Percentiles rank a stretch among this genome's conserved stretches.
These are phyloP conservation scores for Paratinospora sagittata DNA, from an alignment of 164 flowering plant genomes.

Conservation along the genomic window DNA sequence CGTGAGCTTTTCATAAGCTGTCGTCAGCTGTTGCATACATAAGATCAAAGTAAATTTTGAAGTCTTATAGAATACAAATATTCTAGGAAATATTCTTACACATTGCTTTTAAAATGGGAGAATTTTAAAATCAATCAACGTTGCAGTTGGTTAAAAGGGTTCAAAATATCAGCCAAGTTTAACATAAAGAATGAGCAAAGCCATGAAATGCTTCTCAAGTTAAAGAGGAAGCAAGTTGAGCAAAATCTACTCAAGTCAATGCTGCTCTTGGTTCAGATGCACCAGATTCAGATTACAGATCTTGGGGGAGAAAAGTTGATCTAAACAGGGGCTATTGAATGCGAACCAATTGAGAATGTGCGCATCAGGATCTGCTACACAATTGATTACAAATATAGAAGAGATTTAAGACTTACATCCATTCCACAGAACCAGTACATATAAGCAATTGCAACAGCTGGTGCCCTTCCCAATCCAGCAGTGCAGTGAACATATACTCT, in stretches of 20 bases:
- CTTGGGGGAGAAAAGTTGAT: background rate
- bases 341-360: background rate
- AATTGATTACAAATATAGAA: background rate
- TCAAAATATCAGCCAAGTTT: too few species aligned
- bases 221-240: background rate
- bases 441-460: slow-evolving; percentile 88
- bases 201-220: background rate
- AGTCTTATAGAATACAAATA: background rate
- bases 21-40: slow-evolving; percentile 45
- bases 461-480: slow-evolving; percentile 94
- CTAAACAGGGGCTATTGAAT: background rate
- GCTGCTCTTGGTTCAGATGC: background rate
- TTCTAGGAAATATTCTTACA: background rate
- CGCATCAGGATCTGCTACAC: background rate
- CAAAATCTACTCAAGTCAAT: background rate
- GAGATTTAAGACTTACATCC: slow-evolving; percentile 52
- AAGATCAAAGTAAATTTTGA: background rate
- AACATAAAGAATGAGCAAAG: too few species aligned
- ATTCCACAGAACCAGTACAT: slow-evolving; percentile 83
- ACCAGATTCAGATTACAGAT: background rate
- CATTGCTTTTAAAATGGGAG: too few species aligned
- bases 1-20: slow-evolving; percentile 59
- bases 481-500: slow-evolving; percentile 83
- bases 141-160: too few species aligned
- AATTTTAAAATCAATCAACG: too few species aligned